Conservation (phyloP, 768 basidiomycete species). For the Coprinopsis cinerea region DNA sequence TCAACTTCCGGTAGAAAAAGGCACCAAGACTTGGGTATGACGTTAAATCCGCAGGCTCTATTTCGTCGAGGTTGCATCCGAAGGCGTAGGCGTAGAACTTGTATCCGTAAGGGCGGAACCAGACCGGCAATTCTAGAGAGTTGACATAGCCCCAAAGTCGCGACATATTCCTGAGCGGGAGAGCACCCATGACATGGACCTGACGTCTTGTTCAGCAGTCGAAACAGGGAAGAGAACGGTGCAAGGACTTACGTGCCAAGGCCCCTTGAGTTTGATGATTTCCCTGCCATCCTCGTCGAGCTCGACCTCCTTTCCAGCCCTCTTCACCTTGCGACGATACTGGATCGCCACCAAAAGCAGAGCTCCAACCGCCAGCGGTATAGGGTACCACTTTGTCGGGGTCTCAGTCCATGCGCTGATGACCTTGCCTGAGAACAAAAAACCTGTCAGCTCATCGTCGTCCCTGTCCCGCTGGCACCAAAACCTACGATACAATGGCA, state of each 20-base stretch:
- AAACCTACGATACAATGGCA: constrained; percentile 50
- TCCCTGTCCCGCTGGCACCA: not conserved
- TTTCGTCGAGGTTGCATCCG: constrained; percentile 91
- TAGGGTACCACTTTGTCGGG: constrained; percentile 92
- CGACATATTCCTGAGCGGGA: constrained; percentile 93
- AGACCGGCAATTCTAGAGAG: constrained; percentile 86
- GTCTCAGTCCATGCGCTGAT: constrained; percentile 79
- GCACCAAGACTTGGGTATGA: constrained; percentile 84
- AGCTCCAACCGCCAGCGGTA: constrained; percentile 86
- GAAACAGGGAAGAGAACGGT: not conserved
- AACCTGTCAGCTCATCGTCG: constrained; percentile 1
- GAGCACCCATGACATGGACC: constrained; percentile 96
- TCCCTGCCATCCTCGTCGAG: constrained; percentile 83
- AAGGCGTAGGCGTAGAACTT: constrained; percentile 83
- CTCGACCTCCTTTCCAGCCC: constrained; percentile 56
- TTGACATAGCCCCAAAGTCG: constrained; percentile 96
- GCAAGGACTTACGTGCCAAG: constrained; percentile 73
- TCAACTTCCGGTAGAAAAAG: constrained; percentile 91
- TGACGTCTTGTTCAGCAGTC: constrained; percentile 21
- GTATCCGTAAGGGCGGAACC: constrained; percentile 90
- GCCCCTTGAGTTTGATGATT: constrained; percentile 76
- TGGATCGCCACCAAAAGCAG: constrained; percentile 78
- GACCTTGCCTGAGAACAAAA: constrained; percentile 44
- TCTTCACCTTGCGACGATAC: constrained; percentile 54
- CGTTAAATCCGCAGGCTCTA: constrained; percentile 72